Percentiles rank a stretch among this genome's conserved stretches.
These are phyloP conservation scores for Saccharomycopsis sp. DNA, from an alignment of 805 yeast genomes.

Conservation along the genomic window DNA sequence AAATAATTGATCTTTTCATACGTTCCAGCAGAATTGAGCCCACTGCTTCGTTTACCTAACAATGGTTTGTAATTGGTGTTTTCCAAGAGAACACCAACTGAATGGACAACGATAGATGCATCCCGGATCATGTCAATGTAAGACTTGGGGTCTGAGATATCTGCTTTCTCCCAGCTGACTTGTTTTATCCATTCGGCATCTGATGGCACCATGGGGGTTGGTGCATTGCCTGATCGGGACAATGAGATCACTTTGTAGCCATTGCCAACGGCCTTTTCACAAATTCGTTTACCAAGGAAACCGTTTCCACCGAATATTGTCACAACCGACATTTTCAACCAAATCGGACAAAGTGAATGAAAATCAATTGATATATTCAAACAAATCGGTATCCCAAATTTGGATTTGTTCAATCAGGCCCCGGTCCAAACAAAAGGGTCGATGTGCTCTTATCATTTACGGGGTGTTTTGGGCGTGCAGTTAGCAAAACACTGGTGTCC, in stretches of 20 bases:
- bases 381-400: too few relatives aligned
- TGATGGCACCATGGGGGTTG: too few relatives aligned
- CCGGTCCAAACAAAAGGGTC: too few relatives aligned
- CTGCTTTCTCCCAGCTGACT: constrained; percentile 62
- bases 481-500: too few relatives aligned
- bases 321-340: constrained; percentile 22
- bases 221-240: constrained; percentile 37
- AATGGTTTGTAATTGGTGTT: constrained; percentile 59
- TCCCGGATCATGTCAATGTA: constrained; percentile 42
- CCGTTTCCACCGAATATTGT: constrained; percentile 89
- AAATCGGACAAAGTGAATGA: too few relatives aligned
- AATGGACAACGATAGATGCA: constrained; percentile 65
- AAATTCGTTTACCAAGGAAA: constrained; percentile 63
- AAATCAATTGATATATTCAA: too few relatives aligned
- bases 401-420: too few relatives aligned
- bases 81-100: constrained; percentile 72
- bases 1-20: constrained; percentile 63
- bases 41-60: constrained; percentile 58
- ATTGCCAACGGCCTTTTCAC: constrained; percentile 54
- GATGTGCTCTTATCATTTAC: too few relatives aligned
- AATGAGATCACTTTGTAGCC: constrained; percentile 66
- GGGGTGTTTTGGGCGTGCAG: too few relatives aligned
- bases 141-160: constrained; percentile 54
- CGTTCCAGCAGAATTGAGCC: constrained; percentile 34
- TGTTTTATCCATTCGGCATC: constrained; percentile 53